These are phyloP conservation scores for Fagopyrum homotropicum DNA, from an alignment of 148 eudicot genomes.

Conservation along the genomic window DNA sequence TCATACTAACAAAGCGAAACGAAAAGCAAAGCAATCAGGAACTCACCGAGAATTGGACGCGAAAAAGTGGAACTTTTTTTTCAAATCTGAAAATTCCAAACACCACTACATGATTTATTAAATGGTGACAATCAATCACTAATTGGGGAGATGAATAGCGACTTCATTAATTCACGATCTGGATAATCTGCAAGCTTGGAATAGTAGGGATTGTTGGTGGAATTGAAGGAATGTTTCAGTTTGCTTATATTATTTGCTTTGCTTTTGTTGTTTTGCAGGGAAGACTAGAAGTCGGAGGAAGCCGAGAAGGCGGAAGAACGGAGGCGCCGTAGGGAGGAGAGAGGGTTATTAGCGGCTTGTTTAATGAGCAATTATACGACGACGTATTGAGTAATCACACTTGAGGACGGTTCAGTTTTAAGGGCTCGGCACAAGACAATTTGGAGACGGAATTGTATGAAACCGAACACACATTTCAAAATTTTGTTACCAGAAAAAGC, in stretches of 20 bases:
- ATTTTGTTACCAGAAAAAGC: too few species aligned
- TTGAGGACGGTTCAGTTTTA: background rate
- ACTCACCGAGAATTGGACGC: background rate
- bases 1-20: background rate
- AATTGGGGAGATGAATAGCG: background rate
- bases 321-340: background rate
- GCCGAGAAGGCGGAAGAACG: background rate
- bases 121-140: background rate
- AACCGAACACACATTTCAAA: too few species aligned
- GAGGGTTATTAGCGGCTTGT: background rate
- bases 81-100: background rate
- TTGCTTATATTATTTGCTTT: background rate
- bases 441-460: too few species aligned
- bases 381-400: background rate
- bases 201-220: background rate
- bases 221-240: background rate
- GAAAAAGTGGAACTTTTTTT: background rate
- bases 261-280: background rate
- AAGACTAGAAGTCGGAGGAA: constrained; percentile 5
- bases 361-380: background rate
- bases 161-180: background rate
- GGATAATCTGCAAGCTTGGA: background rate
- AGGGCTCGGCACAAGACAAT: background rate
- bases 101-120: background rate
- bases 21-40: background rate